These are phyloP conservation scores for Trichosanthes truncata DNA, from an alignment of 306 rosid genomes.

Conservation along the genomic window DNA sequence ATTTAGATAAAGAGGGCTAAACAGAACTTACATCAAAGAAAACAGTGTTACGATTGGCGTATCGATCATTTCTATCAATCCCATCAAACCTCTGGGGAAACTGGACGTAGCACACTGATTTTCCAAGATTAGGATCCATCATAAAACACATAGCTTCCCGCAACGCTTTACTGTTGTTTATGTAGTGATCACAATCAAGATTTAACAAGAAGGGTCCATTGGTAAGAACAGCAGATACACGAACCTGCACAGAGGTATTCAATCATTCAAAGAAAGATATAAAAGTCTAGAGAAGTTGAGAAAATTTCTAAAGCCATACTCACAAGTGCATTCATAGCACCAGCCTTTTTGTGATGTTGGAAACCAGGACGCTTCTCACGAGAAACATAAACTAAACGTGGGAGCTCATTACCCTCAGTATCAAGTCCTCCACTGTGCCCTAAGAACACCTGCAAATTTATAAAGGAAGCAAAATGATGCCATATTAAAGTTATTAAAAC, in stretches of 20 bases:
- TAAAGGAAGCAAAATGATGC: not conserved
- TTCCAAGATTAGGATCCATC: constrained; percentile 98
- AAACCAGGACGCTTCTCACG: constrained; percentile 99
- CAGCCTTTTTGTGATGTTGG: constrained; percentile 99
- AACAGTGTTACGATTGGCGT: constrained; percentile 93
- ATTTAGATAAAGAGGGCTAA: not conserved
- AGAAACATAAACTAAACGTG: constrained; percentile 91
- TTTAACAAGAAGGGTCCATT: constrained; percentile 95
- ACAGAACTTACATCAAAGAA: constrained; percentile 80
- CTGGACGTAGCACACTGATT: constrained; percentile 87
- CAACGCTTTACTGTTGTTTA: constrained; percentile 95
- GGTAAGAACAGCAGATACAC: constrained; percentile 95
- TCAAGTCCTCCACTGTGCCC: constrained; percentile 99
- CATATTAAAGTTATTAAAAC: not conserved
- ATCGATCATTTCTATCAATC: constrained; percentile 88
- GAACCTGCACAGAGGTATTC: constrained; percentile 48
- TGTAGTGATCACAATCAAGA: constrained; percentile 99
- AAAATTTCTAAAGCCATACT: constrained; percentile 20
- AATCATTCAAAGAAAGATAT: not conserved
- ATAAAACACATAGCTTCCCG: constrained; percentile 98
- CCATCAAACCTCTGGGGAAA: constrained; percentile 99
- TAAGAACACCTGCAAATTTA: constrained; percentile 65
- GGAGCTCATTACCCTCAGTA: constrained; percentile 85
- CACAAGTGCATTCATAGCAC: constrained; percentile 99
- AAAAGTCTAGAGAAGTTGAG: not conserved